phyloP scores from a whole-genome alignment of 768 basidiomycete species.

The Suillus ampliporus region DNA sequence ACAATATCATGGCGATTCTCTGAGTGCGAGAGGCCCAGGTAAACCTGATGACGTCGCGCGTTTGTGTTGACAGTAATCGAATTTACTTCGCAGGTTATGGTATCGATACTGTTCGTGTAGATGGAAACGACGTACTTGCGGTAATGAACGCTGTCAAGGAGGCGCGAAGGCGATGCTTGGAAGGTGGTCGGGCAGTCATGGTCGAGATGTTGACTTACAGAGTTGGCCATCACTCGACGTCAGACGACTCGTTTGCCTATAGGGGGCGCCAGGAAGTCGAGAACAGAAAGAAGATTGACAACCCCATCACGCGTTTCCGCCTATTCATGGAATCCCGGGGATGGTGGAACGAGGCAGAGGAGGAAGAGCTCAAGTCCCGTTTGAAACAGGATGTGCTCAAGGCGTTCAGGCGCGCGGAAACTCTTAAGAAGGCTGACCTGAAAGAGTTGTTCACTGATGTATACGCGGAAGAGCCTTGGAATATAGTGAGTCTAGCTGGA shows the following conservation, averaged over 20 bases:
- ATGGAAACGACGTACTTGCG: conserved; percentile 92
- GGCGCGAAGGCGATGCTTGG: conserved; percentile 71
- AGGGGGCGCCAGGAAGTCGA: conserved; percentile 89
- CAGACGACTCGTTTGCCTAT: conserved; percentile 96
- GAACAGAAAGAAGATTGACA: conserved; percentile 89
- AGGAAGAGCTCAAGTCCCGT: conserved; percentile 69
- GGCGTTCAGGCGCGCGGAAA: conserved; percentile 81
- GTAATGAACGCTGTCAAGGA: conserved; percentile 77
- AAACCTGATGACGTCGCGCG: conserved; percentile 23
- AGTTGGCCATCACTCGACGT: conserved; percentile 94
- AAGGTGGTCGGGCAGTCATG: conserved; percentile 81
- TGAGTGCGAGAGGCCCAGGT: conserved; percentile 86
- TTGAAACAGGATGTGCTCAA: conserved; percentile 77
- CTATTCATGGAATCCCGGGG: conserved; percentile 80
- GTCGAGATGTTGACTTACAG: conserved; percentile 94
- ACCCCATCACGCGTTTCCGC: conserved; percentile 86
- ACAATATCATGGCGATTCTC: conserved; percentile 92
- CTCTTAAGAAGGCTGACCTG: conserved; percentile 69
- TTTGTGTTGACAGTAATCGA: not conserved
- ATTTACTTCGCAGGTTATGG: conserved; percentile 57
- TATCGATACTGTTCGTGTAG: conserved; percentile 88
- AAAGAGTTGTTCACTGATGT: conserved; percentile 86
- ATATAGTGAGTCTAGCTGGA: conserved; percentile 61
- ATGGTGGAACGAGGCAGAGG: conserved; percentile 85
- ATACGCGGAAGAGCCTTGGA: conserved; percentile 87